phyloP scores from a whole-genome alignment of 2,329 filamentous ascomycete genomes.

The Penicillium sp. region DNA sequence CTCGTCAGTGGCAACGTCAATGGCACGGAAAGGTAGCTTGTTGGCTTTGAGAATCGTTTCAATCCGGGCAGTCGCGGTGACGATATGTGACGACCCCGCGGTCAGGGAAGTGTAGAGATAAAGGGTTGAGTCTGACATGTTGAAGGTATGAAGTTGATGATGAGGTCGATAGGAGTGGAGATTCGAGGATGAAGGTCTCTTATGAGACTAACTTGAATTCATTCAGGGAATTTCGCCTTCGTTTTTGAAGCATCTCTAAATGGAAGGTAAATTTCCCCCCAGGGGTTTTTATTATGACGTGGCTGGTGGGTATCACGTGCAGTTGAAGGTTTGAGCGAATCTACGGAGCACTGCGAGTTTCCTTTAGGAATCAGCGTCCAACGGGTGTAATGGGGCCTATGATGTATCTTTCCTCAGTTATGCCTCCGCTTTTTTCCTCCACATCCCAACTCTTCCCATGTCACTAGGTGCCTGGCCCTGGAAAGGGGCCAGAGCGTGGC shows the following conservation, averaged over 20 bases:
- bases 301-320: constrained; percentile 4
- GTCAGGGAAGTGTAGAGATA: constrained; percentile 97
- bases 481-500: constrained; percentile 15
- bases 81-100: constrained; percentile 89
- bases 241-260: neutral
- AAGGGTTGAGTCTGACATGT: constrained; percentile 58
- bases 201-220: neutral
- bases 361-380: neutral
- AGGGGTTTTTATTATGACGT: neutral
- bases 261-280: neutral
- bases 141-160: constrained; percentile 5
- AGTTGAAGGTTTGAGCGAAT: neutral
- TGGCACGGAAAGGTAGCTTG: constrained; percentile 84
- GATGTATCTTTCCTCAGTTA: neutral
- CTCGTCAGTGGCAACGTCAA: constrained; percentile 87
- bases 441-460: constrained; percentile 9
- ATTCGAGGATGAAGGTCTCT: neutral
- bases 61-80: constrained; percentile 90
- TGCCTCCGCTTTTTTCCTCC: constrained; percentile 6
- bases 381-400: neutral
- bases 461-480: constrained; percentile 1
- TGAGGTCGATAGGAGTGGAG: neutral
- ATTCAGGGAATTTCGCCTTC: neutral
- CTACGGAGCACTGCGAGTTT: neutral
- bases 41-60: constrained; percentile 96